Evolutionary conservation across 345 rosid species (phyloP), one percentile per base, ranked within the genome.

Genomic region (Brassica incana): DNA sequence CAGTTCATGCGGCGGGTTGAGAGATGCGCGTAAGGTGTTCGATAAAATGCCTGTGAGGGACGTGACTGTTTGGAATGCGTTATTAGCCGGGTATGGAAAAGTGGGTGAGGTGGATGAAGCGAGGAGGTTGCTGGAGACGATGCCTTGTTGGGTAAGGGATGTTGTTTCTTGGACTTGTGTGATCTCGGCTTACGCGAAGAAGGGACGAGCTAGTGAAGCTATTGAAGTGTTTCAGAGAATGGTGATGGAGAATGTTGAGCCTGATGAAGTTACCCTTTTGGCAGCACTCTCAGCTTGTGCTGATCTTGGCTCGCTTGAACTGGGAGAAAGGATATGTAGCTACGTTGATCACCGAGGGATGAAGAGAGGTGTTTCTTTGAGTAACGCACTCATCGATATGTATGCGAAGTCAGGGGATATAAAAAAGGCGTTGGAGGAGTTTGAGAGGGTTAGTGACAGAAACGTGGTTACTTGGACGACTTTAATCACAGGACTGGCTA

Each of bases 391-490:
- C 38, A 87, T 92, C 5, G 90, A 94, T 83, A 87, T 85, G 93
- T 92, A 87, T 54, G 90, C 93, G 0, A 92, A 94, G 75, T 88
- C 94, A 4, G 94, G 96, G 8, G 71, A 85, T 23, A 83, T 92
- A 56, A 64, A 40, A 12, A 86, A 84, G 85, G 97, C 97, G 0
- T 71, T 87, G 69, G 83, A 72, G 10, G 87, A 81, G 5, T 92
- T 89, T 76, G 90, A 87, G 78, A 63, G 67, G 58, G 74, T 85
- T 83, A 70, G 58, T 48, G 81, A 67, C 38, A 92, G 71, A 65
- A 90, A 69, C 78, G 84, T 90, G 1, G 78, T 88, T 32, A 83
- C 96, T 72, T 90, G 97, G 98, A 92, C 98, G 32, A 86, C 90
- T 0, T 78, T 88, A 81, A 86, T 91, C 7, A 82, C 86, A 2